These are phyloP conservation scores for Populus alba DNA, from an alignment of 345 rosid genomes.

Conservation along the genomic window DNA sequence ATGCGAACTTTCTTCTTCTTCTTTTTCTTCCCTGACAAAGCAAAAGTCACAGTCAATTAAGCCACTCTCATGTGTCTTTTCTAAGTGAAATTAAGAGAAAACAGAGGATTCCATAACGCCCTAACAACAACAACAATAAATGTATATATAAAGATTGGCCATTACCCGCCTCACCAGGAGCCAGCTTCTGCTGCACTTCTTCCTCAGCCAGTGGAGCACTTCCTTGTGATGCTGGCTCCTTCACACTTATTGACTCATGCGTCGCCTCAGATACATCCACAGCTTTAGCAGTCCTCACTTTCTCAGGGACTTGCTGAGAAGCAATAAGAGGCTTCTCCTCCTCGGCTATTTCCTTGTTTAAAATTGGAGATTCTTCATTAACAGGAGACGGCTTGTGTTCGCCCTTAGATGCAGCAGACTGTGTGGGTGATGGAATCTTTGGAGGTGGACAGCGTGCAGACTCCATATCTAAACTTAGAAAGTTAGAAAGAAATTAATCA, in stretches of 20 bases:
- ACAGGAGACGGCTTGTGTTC: conserved; percentile 41
- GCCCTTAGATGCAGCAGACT: conserved; percentile 72
- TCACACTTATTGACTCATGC: conserved; percentile 61
- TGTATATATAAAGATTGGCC: background rate
- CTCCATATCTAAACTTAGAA: conserved; percentile 26
- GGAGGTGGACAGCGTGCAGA: conserved; percentile 68
- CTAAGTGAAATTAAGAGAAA: background rate
- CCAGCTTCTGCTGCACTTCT: conserved; percentile 41
- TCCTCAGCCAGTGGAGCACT: conserved; percentile 35
- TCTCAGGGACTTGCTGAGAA: conserved; percentile 41
- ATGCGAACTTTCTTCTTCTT: conserved; percentile 72
- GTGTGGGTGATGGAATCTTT: conserved; percentile 67
- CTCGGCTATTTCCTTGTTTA: conserved; percentile 32
- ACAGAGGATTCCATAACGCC: background rate
- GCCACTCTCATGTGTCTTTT: background rate
- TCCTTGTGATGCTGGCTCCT: conserved; percentile 67
- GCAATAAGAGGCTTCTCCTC: conserved; percentile 46
- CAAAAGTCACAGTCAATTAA: conserved; percentile 9
- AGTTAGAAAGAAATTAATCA: background rate
- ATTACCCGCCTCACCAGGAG: conserved; percentile 27
- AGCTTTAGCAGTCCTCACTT: conserved; percentile 40
- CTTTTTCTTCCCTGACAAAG: conserved; percentile 65
- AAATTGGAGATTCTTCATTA: conserved; percentile 39
- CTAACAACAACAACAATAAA: background rate
- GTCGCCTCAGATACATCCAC: conserved; percentile 65